Evolutionary conservation across 2,329 filamentous ascomycete genomes (phyloP), one percentile per base, ranked within the genome.

Genomic region (Sporothrix protearum): DNA sequence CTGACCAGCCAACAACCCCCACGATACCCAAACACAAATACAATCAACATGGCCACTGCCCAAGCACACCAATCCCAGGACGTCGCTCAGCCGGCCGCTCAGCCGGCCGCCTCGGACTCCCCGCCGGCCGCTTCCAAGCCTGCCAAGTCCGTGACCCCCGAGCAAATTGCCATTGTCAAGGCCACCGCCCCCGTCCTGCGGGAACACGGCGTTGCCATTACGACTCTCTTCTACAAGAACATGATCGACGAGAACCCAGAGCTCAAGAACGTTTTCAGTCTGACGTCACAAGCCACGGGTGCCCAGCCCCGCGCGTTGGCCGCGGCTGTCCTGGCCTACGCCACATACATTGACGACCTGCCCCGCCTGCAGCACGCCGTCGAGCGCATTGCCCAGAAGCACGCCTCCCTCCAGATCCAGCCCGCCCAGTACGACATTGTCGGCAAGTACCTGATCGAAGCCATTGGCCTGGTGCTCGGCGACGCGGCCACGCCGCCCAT

Each of bases 371-470:
- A 79, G 14, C 83, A 86, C 42, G 82, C 81, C 45, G 83, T 88
- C 16, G 89, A 92, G 79, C 86, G 89, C 76, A 93, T 95, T 75
- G 90, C 89, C 71, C 88, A 93, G 77, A 94, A 93, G 81, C 92
- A 94, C 77, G 90, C 85, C 30, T 91, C 88, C 1, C 84, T 94
- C n/a, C 88, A 87, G 77, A 86, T 94, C 76, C 81, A 83, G 74
- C 85, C 91, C 0, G 89, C 89, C 28, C 89, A 93, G 69, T 94
- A 94, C 78, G 80, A 83, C 69, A 85, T 93, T 42, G 91, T 94
- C 1, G 92, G 90, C 55, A 85, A 87, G 74, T 85, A 89, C 78
- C 84, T 94, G 1, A 83, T 94, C 22, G 85, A 84, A 66, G 89
- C 91, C 1, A 91, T 94, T 80, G 86, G 85, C 14, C 79, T 85